Percentiles rank a stretch among this genome's conserved stretches.
Evolutionary conservation across 352 stramenopile species (phyloP).

Genomic region (Phytophthora chlamydospora): DNA sequence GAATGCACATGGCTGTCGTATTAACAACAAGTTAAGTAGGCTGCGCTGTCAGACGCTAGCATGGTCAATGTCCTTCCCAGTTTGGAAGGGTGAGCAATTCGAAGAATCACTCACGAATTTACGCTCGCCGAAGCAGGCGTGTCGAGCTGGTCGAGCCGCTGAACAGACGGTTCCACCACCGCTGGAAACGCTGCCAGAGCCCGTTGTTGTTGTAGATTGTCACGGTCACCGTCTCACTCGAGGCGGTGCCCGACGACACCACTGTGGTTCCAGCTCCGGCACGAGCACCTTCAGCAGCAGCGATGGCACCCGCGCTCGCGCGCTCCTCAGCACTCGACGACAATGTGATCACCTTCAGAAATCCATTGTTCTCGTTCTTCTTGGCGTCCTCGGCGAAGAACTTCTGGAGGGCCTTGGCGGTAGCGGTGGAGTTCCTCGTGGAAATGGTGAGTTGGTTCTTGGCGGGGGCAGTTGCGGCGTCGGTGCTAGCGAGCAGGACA

Average conservation of each 20-base stretch:
- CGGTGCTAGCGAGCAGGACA: slow-evolving; percentile 8
- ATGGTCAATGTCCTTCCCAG: not conserved
- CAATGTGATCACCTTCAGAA: slow-evolving; percentile 16
- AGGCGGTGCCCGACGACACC: slow-evolving; percentile 1
- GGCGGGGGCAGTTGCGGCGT: not conserved
- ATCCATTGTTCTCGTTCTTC: slow-evolving; percentile 15
- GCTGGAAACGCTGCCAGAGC: slow-evolving; percentile 26
- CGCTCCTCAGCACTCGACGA: slow-evolving; percentile 17
- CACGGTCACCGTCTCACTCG: slow-evolving; percentile 14
- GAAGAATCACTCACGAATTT: not conserved
- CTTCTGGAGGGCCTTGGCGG: slow-evolving; percentile 15
- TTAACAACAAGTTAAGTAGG: not conserved
- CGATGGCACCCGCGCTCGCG: slow-evolving; percentile 4
- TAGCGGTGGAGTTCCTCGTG: slow-evolving; percentile 14
- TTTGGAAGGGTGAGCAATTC: slow-evolving; percentile 1
- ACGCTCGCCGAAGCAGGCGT: slow-evolving; percentile 15
- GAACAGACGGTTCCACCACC: slow-evolving; percentile 29
- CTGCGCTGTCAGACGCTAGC: slow-evolving; percentile 10
- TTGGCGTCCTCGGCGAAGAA: slow-evolving; percentile 20
- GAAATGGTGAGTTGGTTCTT: slow-evolving; percentile 21
- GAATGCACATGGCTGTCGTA: not conserved
- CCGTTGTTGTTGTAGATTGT: slow-evolving; percentile 34
- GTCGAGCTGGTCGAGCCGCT: slow-evolving; percentile 1
- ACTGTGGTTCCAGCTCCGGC: slow-evolving; percentile 14
- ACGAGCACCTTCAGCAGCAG: slow-evolving; percentile 14